Evolutionary conservation across 148 eudicot genomes (phyloP).

Genomic region (Chenopodium suecicum): DNA sequence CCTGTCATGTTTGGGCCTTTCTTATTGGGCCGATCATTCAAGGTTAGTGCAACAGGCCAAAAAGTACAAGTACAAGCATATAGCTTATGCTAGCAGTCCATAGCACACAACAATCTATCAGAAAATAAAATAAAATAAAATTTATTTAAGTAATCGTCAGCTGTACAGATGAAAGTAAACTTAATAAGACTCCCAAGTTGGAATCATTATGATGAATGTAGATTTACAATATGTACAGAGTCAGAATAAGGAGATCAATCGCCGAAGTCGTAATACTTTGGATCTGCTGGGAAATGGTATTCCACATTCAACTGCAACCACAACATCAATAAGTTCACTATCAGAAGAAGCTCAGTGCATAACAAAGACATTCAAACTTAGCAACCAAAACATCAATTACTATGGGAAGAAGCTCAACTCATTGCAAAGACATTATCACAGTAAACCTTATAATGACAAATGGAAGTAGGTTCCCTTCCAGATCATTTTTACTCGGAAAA

Average conservation of each 20-base stretch:
- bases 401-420: neutral
- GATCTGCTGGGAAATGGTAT: slow-evolving; percentile 75
- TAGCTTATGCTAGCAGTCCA: no score
- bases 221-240: neutral
- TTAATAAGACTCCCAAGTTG: neutral
- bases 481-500: neutral
- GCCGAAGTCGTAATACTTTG: slow-evolving; percentile 70
- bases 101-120: no score
- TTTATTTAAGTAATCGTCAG: neutral
- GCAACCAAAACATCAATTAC: slow-evolving; percentile 31
- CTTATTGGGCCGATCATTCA: no score
- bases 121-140: no score
- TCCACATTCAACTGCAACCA: slow-evolving; percentile 65
- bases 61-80: no score
- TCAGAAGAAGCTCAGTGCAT: neutral
- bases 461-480: neutral
- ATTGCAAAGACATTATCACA: neutral
- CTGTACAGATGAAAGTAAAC: slow-evolving; percentile 16
- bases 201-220: neutral
- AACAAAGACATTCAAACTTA: slow-evolving; percentile 42
- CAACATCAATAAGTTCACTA: slow-evolving; percentile 3
- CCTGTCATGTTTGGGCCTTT: no score
- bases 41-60: no score
- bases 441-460: neutral
- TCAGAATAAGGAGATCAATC: slow-evolving; percentile 11